Base-by-base conservation (phyloP, 1,284 basidiomycete genomes). In the Ganoderma multipileum region DNA sequence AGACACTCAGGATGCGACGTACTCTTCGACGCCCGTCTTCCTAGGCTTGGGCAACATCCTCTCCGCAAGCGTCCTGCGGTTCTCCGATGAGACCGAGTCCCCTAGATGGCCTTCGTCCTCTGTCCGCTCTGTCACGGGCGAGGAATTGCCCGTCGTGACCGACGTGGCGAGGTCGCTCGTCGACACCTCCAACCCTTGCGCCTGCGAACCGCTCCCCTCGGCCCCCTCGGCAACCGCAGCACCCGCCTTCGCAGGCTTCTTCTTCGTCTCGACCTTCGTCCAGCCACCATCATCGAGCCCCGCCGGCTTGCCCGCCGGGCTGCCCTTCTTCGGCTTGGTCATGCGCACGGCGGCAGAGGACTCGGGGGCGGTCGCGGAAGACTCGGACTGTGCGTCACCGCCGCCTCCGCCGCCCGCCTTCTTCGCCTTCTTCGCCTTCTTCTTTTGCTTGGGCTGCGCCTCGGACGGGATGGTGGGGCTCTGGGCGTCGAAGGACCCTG, bases 1-100 rank as follows among this genome's bases (percentile, higher is more conserved):
- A 65, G 64, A n/a, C 11, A 26, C 23, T 26, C 61, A 70, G 39
- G 55, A 57, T 3, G 18, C 16, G 39, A 84, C 86, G 72, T 74
- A 91, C 91, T 90, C 90, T 62, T 91, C 90, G 20, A 91, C 86
- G n/a, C 81, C 85, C 4, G 89, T 91, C 76, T 87, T 87, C 63
- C 83, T 81, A 20, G 88, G 83, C 72, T 86, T 89, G 20, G 89
- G 87, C 26, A 88, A 75, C 67, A 89, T 74, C 75, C 82, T 85
- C 79, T 92, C 90, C 2, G 87, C 88, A 14, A 91, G 81, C 3
- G 89, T 87, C 64, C 82, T 78, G 65, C 81, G 73, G 67, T 76
- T 79, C 70, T 76, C 79, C 70, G 73, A 70, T 28, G 65, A 62
- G 28, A 42, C 52, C 4, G 69, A 64, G 66, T 71, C 73, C 63